These are phyloP conservation scores for Coprinellus micaceus DNA, from an alignment of 768 basidiomycete species.

Conservation along the genomic window DNA sequence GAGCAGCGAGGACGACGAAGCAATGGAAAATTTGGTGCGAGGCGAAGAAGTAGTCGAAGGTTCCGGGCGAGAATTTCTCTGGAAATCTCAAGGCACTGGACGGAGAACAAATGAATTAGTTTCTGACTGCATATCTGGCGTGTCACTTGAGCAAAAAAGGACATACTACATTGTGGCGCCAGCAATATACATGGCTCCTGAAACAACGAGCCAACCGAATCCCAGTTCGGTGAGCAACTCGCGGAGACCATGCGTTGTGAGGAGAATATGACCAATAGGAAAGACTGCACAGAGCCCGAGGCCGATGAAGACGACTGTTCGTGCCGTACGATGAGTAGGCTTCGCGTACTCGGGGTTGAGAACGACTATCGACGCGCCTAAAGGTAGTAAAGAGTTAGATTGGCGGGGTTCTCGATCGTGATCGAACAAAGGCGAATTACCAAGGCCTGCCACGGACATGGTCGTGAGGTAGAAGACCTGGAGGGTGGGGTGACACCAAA, in stretches of 20 bases:
- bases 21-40: conserved; percentile 92
- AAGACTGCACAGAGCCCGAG: conserved; percentile 69
- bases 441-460: conserved; percentile 51
- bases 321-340: conserved; percentile 68
- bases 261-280: conserved; percentile 61
- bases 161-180: conserved; percentile 84
- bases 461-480: conserved; percentile 52
- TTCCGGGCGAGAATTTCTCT: conserved; percentile 69
- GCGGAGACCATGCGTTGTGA: conserved; percentile 53
- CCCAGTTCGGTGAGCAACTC: conserved; percentile 62
- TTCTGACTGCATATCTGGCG: conserved; percentile 17
- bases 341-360: conserved; percentile 75
- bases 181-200: conserved; percentile 70
- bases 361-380: conserved; percentile 72
- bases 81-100: conserved; percentile 78
- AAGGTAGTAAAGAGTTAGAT: conserved; percentile 9
- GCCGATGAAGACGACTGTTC: conserved; percentile 75
- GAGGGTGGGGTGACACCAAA: conserved; percentile 58
- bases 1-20: conserved; percentile 69
- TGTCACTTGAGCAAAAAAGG: conserved; percentile 8
- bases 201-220: conserved; percentile 62
- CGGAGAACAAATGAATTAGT: background rate
- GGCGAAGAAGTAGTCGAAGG: conserved; percentile 73
- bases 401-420: conserved; percentile 18
- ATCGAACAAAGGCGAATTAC: conserved; percentile 37